Evolutionary conservation across 1,284 basidiomycete species (phyloP), one percentile per base, ranked within the genome.

Genomic region (Trichosporon sp.): DNA sequence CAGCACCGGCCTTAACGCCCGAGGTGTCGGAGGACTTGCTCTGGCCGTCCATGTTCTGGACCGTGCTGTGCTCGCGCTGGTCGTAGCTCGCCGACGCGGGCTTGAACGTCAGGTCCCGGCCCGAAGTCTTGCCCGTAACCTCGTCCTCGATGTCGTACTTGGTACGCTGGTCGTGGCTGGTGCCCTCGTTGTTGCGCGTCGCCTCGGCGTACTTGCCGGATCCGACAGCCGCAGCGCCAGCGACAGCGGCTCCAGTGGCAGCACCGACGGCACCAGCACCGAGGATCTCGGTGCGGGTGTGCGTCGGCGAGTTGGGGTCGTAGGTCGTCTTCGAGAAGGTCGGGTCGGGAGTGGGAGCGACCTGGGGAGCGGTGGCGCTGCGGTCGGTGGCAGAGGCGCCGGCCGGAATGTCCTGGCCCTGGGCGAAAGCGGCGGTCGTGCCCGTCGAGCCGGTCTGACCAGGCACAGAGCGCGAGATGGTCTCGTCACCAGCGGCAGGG

Each of bases 181-280:
- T 35, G 18, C 27, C 35, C 31, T 65, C 65, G 64, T 31, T 31
- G 12, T 29, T 29, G 18, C 56, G 51, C 27, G 35, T 38, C 7
- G n/a, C 23, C 60, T 56, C 23, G 58, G 29, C 32, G 56, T 29
- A 25, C 15, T 27, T 25, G 12, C 13, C 65, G 25, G 67, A 65
- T 18, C 51, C 65, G 8, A 56, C 51, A 2, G 65, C 47, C n/a
- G 68, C 56, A 3, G 35, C 70, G 15, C 68, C 63, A 2, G 68
- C 32, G n/a, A 32, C 62, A 21, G 34, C 56, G 11, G 53, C 65
- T 12, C 60, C 34, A 15, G 65, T 32, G 18, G 25, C 56, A 31
- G 56, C 65, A 44, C 56, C 65, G 6, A 15, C 56, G 8, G 27
- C 53, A 32, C n/a, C 62, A 15, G 58, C 23, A 12, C 56, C 56